Conservation (phyloP, 2,329 filamentous ascomycete species). For the Blumeria hordei region DNA sequence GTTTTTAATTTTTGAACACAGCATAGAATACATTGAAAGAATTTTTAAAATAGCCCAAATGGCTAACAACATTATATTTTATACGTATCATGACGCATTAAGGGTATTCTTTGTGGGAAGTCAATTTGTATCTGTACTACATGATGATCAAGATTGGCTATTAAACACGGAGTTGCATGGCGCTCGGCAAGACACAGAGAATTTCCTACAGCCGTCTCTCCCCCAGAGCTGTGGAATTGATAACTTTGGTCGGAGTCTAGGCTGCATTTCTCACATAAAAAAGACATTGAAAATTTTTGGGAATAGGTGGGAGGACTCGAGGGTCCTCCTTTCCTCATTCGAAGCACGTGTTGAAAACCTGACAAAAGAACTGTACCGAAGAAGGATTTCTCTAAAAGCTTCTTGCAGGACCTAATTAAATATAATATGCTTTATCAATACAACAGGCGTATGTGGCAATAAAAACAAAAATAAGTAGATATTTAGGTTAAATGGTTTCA, state of each 20-base stretch:
- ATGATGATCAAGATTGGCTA: constrained; percentile 30
- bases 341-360: constrained; percentile 16
- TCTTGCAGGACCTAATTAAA: no score
- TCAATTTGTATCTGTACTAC: constrained; percentile 36
- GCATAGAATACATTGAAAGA: constrained; percentile 55
- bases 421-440: no score
- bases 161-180: constrained; percentile 19
- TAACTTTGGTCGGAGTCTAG: constrained; percentile 29
- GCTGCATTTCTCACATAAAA: constrained; percentile 27
- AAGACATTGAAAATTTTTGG: constrained; percentile 31
- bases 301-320: constrained; percentile 32
- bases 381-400: constrained; percentile 7
- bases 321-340: constrained; percentile 28
- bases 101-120: constrained; percentile 54
- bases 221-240: constrained; percentile 20
- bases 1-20: constrained; percentile 64
- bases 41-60: constrained; percentile 43
- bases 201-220: constrained; percentile 28
- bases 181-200: constrained; percentile 11
- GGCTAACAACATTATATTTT: constrained; percentile 35
- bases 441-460: no score
- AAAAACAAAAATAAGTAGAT: no score
- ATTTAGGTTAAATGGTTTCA: no score
- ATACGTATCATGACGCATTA: constrained; percentile 73
- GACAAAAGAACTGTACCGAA: constrained; percentile 19